Evolutionary conservation across 2,329 filamentous ascomycete species (phyloP).

Genomic region (Ceratocystis variospora): DNA sequence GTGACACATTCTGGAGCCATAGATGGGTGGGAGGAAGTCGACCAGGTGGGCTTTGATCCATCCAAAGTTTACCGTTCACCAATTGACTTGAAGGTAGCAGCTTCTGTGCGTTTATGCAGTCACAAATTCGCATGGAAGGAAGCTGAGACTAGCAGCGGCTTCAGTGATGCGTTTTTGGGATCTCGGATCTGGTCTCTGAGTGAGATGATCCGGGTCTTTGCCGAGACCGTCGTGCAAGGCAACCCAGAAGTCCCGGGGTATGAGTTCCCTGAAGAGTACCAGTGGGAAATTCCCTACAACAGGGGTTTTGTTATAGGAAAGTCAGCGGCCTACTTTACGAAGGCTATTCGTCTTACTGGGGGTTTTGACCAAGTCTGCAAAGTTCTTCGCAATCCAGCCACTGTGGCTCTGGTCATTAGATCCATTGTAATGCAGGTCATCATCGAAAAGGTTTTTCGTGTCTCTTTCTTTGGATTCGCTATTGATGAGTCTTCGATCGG

Average conservation of each 20-base stretch:
- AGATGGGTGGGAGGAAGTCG: constrained; percentile 8
- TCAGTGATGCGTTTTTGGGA: constrained; percentile 1
- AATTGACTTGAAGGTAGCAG: constrained; percentile 7
- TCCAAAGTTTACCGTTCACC: constrained; percentile 8
- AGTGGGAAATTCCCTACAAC: constrained; percentile 1
- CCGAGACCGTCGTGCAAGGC: constrained; percentile 4
- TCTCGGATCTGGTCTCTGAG: constrained; percentile 12
- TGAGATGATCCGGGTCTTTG: constrained; percentile 1
- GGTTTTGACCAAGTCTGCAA: constrained; percentile 8
- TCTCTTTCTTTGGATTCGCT: constrained; percentile 13
- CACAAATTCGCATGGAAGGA: constrained; percentile 7
- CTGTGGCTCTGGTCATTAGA: not conserved
- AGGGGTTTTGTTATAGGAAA: constrained; percentile 3
- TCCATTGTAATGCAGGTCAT: constrained; percentile 17
- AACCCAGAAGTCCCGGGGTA: not conserved
- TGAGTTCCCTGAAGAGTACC: constrained; percentile 1
- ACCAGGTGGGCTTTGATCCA: constrained; percentile 9
- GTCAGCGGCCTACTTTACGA: constrained; percentile 14
- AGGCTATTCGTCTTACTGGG: constrained; percentile 13
- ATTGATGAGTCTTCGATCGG: not conserved
- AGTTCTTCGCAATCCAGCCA: constrained; percentile 6
- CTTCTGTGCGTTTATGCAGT: not conserved
- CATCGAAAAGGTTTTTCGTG: constrained; percentile 7
- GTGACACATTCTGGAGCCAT: constrained; percentile 1
- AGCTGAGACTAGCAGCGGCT: not conserved